Percentiles rank a stretch among this genome's conserved stretches.
Conservation (phyloP, 2,329 filamentous ascomycete genomes). For the Pseudogymnoascus sp. region DNA sequence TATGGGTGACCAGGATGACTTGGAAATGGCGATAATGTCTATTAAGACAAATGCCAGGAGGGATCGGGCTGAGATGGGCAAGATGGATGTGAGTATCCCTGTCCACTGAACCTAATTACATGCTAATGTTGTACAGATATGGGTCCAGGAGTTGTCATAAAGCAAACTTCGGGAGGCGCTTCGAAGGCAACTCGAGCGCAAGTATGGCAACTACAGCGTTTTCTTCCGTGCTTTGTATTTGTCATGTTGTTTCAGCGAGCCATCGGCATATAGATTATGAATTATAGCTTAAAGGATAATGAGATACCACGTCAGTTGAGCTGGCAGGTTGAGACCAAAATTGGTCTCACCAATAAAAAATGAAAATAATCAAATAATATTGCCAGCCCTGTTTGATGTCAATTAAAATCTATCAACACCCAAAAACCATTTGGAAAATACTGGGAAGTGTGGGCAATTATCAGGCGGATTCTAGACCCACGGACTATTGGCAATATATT, state of each 20-base stretch:
- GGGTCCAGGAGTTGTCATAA: not conserved
- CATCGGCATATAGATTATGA: constrained; percentile 5
- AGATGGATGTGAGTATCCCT: constrained; percentile 74
- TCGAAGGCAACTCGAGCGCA: not conserved
- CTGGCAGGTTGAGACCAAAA: not conserved
- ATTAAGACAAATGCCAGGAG: constrained; percentile 62
- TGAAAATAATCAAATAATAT: not conserved
- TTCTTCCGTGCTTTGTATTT: not conserved
- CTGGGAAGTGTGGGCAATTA: not conserved
- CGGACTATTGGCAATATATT: not conserved
- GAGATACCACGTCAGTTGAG: constrained; percentile 2
- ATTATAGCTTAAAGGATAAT: constrained; percentile 4
- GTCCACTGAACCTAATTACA: not conserved
- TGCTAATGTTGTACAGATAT: constrained; percentile 5
- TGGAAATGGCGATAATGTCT: constrained; percentile 75
- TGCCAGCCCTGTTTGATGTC: not conserved
- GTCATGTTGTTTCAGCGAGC: constrained; percentile 6
- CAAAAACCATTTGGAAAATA: not conserved
- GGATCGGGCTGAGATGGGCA: constrained; percentile 74
- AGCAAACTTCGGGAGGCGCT: not conserved
- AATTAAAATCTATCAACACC: not conserved
- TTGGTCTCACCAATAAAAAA: not conserved
- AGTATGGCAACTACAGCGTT: not conserved
- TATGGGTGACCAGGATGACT: constrained; percentile 90
- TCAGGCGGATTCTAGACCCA: not conserved